Base-by-base conservation (phyloP, 192 early-diverging fungal species). In the Backusella sp. region DNA sequence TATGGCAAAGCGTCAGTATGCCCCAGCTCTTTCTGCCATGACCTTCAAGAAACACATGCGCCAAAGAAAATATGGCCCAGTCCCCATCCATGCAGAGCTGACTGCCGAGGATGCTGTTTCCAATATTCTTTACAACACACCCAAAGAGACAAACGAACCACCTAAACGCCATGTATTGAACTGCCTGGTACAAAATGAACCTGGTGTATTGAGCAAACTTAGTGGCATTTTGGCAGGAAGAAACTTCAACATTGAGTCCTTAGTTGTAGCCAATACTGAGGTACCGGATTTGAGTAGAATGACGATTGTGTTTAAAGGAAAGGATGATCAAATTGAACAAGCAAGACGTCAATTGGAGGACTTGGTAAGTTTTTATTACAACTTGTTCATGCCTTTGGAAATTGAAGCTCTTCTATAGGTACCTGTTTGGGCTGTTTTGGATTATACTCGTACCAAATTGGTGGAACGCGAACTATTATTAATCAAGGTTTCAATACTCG, bases 61-160 rank as follows among this genome's bases (percentile, higher is more conserved):
- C 56, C 75, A 73, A 30, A 44, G 52, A 6, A 72, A 72, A 26
- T 73, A 77, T 21, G 46, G 71, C 1, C 72, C 76, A 23, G 70
- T 68, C 21, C 73, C 67, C 28, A 32, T 72, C 12, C 19, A 72
- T 28, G 75, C 88, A 21, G 86, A 90, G 34, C 90, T 90, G 1
- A 90, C 92, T 3, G 93, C 92, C 42, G 94, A 99, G 80, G 93
- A 99, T 84, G 97, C 96, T 14, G 96, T 99, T 65, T 91, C 91
- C 75, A 98, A 96, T 88, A 96, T 99, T 80, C 86, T 99, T 70
- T 97, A 98, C 88, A 97, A 97, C 86, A 94, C 94, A 28, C 96
- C 96, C 14, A 62, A 83, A 0, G 32, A 79, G 0, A 67, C 84
- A 15, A 76, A 59, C 9, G 73, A 77, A 6, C 88, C 90, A n/a